Base-by-base conservation (phyloP, 305 asterid species). In the Fraxinus sp. region DNA sequence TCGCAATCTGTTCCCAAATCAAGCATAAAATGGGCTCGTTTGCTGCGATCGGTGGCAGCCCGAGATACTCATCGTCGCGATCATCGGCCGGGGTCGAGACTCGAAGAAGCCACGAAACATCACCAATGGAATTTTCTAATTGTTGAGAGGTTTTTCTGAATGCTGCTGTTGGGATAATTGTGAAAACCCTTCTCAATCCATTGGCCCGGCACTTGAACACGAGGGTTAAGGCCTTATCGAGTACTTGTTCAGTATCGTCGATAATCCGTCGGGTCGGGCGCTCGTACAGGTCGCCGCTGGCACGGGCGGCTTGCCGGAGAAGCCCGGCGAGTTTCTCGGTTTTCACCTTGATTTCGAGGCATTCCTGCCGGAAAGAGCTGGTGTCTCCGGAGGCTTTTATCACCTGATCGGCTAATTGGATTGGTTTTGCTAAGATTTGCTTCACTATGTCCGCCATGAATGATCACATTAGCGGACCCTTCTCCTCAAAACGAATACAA, bases 231-330 rank as follows among this genome's bases (percentile, higher is more conserved):
- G 93, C 90, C 36, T 91, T 91, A 8, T 90, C 93, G 20, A 91
- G 92, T 32, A 88, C 93, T 33, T 87, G 91, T 57, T 86, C 89
- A 8, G 90, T 87, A 72, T 91, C 94, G 77, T 88, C 92, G 81
- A 89, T 89, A 87, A 91, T 91, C 18, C 91, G 93, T 37, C 92
- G 90, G 22, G 92, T 89, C 79, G 94, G 94, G 0, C 94, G 91
- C 83, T 91, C 94, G 87, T 88, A 91, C 71, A 91, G 94, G 66
- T 88, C 91, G 74, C 83, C 85, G 86, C 89, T 86, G 32, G 91
- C 90, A 8, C 92, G 89, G 62, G 92, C 92, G 2, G 94, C 94
- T 89, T 88, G 94, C 4, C 94, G 91, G 89, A 90, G 92, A 73
- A 91, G 93, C 64, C 35, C 85, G 24, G 84, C 90, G 74, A 91